Percentiles rank a stretch among this genome's conserved stretches.
Evolutionary conservation across 2,329 filamentous ascomycete species (phyloP).

Genomic region (Exophiala alcalophila): DNA sequence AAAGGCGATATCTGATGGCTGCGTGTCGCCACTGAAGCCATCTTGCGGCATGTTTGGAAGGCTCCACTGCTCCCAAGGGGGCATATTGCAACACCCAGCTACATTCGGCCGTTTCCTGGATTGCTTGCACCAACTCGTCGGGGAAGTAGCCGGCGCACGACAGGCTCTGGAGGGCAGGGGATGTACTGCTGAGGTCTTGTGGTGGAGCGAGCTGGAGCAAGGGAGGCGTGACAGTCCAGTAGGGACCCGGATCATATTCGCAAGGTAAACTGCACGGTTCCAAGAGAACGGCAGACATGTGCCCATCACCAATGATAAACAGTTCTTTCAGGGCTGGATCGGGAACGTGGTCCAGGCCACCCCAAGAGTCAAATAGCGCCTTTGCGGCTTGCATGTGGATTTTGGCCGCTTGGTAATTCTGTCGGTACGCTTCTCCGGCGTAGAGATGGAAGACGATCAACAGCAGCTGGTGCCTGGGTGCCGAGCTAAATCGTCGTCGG

Average conservation of each 20-base stretch:
- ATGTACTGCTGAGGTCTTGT: conserved; percentile 19
- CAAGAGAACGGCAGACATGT: conserved; percentile 24
- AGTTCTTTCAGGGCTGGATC: conserved; percentile 23
- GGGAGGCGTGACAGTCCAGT: conserved; percentile 21
- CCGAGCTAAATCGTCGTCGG: conserved; percentile 21
- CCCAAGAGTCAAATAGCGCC: conserved; percentile 22
- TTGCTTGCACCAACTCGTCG: conserved; percentile 17
- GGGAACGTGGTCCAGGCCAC: conserved; percentile 22
- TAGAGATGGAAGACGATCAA: conserved; percentile 28
- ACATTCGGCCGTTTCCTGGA: conserved; percentile 23
- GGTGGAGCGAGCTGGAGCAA: conserved; percentile 18
- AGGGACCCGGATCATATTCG: conserved; percentile 26
- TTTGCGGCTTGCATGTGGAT: conserved; percentile 28
- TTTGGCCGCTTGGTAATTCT: conserved; percentile 25
- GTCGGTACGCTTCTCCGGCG: conserved; percentile 27
- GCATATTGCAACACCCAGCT: conserved; percentile 23
- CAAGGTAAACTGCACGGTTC: conserved; percentile 26
- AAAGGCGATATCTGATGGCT: conserved; percentile 22
- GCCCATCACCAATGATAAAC: conserved; percentile 27
- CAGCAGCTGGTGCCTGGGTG: conserved; percentile 24
- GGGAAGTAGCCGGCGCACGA: conserved; percentile 13
- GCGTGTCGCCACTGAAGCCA: conserved; percentile 28
- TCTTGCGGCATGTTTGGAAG: conserved; percentile 24
- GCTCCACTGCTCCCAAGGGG: conserved; percentile 10
- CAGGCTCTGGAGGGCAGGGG: conserved; percentile 13